Evolutionary conservation across 192 early-diverging fungal genomes (phyloP), one percentile per base, ranked within the genome.

Genomic region (Linnemannia schmuckeri): DNA sequence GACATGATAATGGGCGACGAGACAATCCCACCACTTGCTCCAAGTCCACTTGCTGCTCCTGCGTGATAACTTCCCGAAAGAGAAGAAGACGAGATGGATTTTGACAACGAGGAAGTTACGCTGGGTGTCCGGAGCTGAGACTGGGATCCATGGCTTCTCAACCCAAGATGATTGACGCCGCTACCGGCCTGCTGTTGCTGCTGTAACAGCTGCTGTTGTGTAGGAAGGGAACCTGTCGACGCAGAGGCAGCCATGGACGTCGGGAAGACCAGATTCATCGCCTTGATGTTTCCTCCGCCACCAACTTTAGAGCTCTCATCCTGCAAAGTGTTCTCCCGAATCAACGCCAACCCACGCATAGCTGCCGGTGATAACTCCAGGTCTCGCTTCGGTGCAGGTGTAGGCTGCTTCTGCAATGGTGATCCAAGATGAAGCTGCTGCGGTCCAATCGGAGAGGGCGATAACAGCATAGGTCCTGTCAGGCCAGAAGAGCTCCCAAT

Each of bases 271-370:
- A 66, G 13, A 18, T 54, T 75, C 69, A 42, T 73, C 4, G 78
- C 24, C 57, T 78, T 81, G 49, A 81, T 74, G 70, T 13, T 78
- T 13, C 79, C 85, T 42, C 85, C 85, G 8, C 79, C 76, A 42
- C 80, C 85, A 54, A 87, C 85, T n/a, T 81, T 81, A 9, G 85
- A 70, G 22, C 79, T 78, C 41, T 81, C 80, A 41, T 87, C 85
- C 68, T 78, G 79, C 52, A 81, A 17, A 13, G 75, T 78, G 27
- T 46, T 81, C 57, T 80, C 84, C 8, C 79, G 75, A 68, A 87
- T 87, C 79, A 81, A 47, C 1, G 79, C 85, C 47, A 87, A n/a
- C 9, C 85, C 85, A 38, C 85, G 79, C 49, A 81, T 40, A 1
- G 75, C 79, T 5, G 80, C 85, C 0, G 85, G 85, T 6, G 85